These are phyloP conservation scores for Cercospora sesami DNA, from an alignment of 2,329 filamentous ascomycete species.

Conservation along the genomic window DNA sequence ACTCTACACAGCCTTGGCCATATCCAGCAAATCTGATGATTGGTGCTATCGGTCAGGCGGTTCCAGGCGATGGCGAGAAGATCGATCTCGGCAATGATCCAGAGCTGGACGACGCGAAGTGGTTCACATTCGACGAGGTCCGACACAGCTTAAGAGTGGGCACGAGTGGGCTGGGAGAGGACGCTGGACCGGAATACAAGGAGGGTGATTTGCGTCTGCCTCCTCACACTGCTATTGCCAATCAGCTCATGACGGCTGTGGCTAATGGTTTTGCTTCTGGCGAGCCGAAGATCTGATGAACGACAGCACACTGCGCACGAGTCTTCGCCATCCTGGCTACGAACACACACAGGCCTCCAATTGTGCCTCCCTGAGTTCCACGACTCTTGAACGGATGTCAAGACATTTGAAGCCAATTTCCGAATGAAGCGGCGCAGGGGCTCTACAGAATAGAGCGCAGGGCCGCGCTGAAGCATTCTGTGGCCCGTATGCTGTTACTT, in stretches of 20 bases:
- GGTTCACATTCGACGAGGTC: conserved; percentile 82
- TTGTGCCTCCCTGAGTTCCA: not conserved
- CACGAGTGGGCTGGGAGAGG: conserved; percentile 66
- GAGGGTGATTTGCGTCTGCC: conserved; percentile 79
- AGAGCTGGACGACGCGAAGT: conserved; percentile 85
- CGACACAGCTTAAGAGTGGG: conserved; percentile 69
- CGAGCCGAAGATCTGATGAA: conserved; percentile 45
- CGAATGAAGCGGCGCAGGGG: too few relatives aligned
- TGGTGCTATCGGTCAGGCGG: conserved; percentile 78
- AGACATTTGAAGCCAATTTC: not conserved
- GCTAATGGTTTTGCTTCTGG: conserved; percentile 69
- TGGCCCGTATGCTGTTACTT: too few relatives aligned
- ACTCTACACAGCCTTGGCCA: conserved; percentile 56
- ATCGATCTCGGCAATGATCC: conserved; percentile 85
- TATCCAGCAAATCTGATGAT: conserved; percentile 57
- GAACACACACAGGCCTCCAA: not conserved
- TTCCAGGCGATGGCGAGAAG: conserved; percentile 67
- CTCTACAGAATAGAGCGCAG: too few relatives aligned
- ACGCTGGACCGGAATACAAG: conserved; percentile 65
- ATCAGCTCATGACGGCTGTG: conserved; percentile 80
- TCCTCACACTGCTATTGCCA: conserved; percentile 84
- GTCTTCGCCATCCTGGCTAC: not conserved
- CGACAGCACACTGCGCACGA: not conserved
- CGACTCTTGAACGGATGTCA: not conserved
- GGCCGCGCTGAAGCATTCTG: too few relatives aligned